Evolutionary conservation across 2,329 filamentous ascomycete species (phyloP).

Genomic region (Pestalotiopsis sp.): DNA sequence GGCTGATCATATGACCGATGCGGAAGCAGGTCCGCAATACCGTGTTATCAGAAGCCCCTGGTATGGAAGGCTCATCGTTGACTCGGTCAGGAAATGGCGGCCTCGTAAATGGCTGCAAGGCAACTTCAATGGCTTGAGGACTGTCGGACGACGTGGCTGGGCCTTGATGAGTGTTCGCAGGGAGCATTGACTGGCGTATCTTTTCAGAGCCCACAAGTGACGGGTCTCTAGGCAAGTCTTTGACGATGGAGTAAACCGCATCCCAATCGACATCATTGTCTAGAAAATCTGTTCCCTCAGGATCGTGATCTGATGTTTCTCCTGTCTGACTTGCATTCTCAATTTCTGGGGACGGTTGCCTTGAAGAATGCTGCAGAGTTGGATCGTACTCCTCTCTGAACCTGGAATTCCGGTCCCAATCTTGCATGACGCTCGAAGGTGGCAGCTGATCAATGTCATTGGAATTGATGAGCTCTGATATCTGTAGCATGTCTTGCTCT

Average conservation of each 20-base stretch:
- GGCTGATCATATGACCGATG: constrained; percentile 60
- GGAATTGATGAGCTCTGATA: constrained; percentile 16
- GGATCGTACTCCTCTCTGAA: constrained; percentile 38
- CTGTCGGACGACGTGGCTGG: background rate
- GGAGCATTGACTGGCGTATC: background rate
- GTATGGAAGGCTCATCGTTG: constrained; percentile 54
- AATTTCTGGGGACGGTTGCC: constrained; percentile 15
- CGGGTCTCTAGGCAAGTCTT: constrained; percentile 16
- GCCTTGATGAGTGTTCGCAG: no score
- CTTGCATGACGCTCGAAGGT: constrained; percentile 35
- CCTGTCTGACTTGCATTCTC: background rate
- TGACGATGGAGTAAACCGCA: constrained; percentile 25
- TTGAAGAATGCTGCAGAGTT: constrained; percentile 37
- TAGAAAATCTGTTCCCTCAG: constrained; percentile 30
- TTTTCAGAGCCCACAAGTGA: constrained; percentile 13
- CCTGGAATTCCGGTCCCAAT: constrained; percentile 35
- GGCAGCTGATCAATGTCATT: constrained; percentile 25
- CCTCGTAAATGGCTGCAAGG: constrained; percentile 48
- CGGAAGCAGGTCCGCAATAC: constrained; percentile 65
- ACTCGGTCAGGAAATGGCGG: constrained; percentile 51
- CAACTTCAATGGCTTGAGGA: constrained; percentile 9
- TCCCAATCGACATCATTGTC: constrained; percentile 46
- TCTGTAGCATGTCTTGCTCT: constrained; percentile 28
- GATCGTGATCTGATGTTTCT: background rate
- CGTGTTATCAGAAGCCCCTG: constrained; percentile 49